Conservation (phyloP, 2,329 filamentous ascomycete genomes). For the Aspergillus melleus region DNA sequence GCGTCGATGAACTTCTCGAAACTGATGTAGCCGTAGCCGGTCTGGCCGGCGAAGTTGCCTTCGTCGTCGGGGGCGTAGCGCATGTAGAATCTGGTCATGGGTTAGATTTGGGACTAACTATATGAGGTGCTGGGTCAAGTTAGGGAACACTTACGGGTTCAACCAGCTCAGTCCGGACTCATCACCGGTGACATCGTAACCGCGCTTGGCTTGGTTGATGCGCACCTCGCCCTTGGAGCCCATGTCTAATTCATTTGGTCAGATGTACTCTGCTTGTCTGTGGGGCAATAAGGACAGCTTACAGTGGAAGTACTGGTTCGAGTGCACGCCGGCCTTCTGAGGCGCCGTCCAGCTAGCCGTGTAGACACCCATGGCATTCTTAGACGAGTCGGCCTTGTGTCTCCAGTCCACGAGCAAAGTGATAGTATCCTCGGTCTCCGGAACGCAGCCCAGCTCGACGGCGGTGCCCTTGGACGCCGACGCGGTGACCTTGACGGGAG, state of each 20-base stretch:
- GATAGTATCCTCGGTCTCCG: slow-evolving; percentile 88
- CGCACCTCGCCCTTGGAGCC: slow-evolving; percentile 80
- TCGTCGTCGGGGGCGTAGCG: slow-evolving; percentile 91
- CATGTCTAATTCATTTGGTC: slow-evolving; percentile 55
- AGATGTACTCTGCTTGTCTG: not conserved
- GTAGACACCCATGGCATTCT: slow-evolving; percentile 82
- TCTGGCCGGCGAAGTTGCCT: slow-evolving; percentile 89
- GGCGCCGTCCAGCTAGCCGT: slow-evolving; percentile 95
- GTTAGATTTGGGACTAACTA: not conserved
- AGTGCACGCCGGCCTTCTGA: slow-evolving; percentile 90
- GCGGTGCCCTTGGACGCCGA: slow-evolving; percentile 79
- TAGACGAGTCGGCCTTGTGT: slow-evolving; percentile 66
- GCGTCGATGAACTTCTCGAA: slow-evolving; percentile 96
- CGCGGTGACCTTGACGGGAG: slow-evolving; percentile 75
- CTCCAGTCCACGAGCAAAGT: slow-evolving; percentile 87
- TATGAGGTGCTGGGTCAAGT: not conserved
- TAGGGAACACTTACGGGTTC: slow-evolving; percentile 63
- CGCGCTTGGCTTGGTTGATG: slow-evolving; percentile 89
- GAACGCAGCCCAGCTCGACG: slow-evolving; percentile 72
- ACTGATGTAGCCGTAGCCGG: slow-evolving; percentile 88
- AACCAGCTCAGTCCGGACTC: slow-evolving; percentile 72
- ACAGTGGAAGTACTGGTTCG: slow-evolving; percentile 94
- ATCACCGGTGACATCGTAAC: slow-evolving; percentile 93
- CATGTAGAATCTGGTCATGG: slow-evolving; percentile 71
- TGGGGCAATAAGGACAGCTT: slow-evolving; percentile 15